Conservation (phyloP, 164 flowering plant genomes). For the Sedum album region DNA sequence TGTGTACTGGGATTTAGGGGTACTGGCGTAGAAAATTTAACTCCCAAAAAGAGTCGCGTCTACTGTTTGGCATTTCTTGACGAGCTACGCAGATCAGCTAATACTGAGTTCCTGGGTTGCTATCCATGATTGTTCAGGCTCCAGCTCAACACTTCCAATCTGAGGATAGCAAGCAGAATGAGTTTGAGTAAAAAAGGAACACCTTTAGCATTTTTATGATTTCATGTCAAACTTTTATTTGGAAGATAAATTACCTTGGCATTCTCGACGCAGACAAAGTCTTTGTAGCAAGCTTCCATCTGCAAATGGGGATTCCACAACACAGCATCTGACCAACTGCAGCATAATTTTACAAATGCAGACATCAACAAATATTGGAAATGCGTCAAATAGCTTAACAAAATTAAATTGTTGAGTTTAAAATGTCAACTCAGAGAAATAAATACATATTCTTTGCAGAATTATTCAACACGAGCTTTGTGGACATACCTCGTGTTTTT, state of each 20-base stretch:
- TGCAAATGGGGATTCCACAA: conserved; percentile 81
- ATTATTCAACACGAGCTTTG: not conserved
- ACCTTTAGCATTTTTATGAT: not conserved
- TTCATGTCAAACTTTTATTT: not conserved
- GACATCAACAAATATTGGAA: not conserved
- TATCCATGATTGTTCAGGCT: conserved; percentile 54
- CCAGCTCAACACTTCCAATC: conserved; percentile 51
- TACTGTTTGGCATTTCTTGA: conserved; percentile 1
- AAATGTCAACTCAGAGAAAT: not conserved
- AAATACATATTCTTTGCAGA: not conserved
- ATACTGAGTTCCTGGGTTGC: conserved; percentile 47
- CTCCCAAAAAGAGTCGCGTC: too few species aligned
- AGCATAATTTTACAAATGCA: conserved; percentile 9
- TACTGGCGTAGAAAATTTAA: too few species aligned
- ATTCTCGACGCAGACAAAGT: conserved; percentile 95
- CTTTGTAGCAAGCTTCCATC: conserved; percentile 86
- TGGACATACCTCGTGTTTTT: conserved; percentile 55
- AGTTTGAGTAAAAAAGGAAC: not conserved
- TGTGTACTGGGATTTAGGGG: too few species aligned
- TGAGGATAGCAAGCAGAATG: conserved; percentile 14
- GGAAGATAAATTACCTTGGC: conserved; percentile 51
- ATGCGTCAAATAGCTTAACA: not conserved
- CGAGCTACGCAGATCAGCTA: conserved; percentile 17
- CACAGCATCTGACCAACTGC: conserved; percentile 93
- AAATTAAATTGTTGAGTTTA: conserved; percentile 1